Conservation (phyloP, 2,329 filamentous ascomycete genomes). For the Chrysoporthe deuterocubensis region DNA sequence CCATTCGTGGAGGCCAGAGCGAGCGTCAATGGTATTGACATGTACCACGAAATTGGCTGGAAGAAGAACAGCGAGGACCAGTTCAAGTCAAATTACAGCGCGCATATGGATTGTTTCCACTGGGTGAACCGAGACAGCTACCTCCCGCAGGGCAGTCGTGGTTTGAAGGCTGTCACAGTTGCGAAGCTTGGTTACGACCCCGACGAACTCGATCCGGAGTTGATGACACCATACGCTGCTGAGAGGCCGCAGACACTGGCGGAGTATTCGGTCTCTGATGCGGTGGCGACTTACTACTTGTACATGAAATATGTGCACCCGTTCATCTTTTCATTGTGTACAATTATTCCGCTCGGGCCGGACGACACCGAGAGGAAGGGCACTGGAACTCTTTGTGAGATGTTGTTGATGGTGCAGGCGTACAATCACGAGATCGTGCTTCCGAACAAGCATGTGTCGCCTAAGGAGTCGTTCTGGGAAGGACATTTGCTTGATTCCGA, state of each 20-base stretch:
- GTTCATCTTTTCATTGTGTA: conserved; percentile 98
- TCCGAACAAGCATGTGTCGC: conserved; percentile 93
- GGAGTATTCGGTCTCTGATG: conserved; percentile 98
- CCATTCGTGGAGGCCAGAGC: conserved; percentile 94
- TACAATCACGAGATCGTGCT: conserved; percentile 90
- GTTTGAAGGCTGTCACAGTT: conserved; percentile 95
- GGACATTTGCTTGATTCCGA: conserved; percentile 95
- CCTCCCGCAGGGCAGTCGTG: conserved; percentile 93
- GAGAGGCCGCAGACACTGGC: conserved; percentile 93
- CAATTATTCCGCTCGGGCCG: conserved; percentile 88
- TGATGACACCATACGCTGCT: conserved; percentile 91
- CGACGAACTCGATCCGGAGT: conserved; percentile 93
- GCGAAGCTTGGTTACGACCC: conserved; percentile 98
- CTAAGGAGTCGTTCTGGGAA: conserved; percentile 93
- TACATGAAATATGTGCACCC: conserved; percentile 99
- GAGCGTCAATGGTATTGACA: conserved; percentile 93
- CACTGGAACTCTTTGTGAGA: conserved; percentile 98
- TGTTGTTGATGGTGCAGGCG: conserved; percentile 98
- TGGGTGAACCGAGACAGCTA: conserved; percentile 99
- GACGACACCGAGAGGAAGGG: conserved; percentile 94
- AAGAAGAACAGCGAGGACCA: conserved; percentile 94
- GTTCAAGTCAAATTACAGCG: conserved; percentile 93
- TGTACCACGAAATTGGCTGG: conserved; percentile 99
- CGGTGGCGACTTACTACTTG: conserved; percentile 96
- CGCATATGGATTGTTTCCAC: conserved; percentile 98